These are phyloP conservation scores for Alternaria consortialis DNA, from an alignment of 2,329 filamentous ascomycete species.

Conservation along the genomic window DNA sequence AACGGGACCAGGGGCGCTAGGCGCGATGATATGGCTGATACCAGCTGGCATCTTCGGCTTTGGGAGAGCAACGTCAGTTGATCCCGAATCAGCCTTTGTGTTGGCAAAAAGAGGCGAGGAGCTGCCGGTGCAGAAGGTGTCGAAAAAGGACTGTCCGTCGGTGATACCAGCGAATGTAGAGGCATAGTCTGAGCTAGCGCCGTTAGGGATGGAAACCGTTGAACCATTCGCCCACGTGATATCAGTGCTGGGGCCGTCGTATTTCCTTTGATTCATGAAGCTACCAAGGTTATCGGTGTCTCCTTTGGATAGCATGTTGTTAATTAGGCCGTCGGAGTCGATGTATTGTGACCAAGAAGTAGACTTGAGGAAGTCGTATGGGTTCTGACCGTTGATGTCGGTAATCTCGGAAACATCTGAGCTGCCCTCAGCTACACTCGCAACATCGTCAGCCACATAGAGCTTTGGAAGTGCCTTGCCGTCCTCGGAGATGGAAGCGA, in stretches of 20 bases:
- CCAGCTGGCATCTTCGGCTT: background rate
- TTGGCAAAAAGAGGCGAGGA: constrained; percentile 6
- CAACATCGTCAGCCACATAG: constrained; percentile 37
- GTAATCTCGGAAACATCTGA: constrained; percentile 37
- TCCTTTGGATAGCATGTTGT: constrained; percentile 33
- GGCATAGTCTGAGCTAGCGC: constrained; percentile 22
- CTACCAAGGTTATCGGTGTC: constrained; percentile 29
- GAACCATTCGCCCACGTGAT: constrained; percentile 47
- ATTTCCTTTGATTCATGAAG: constrained; percentile 28
- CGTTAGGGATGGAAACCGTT: constrained; percentile 22
- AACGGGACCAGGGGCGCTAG: constrained; percentile 18
- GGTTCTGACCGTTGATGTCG: constrained; percentile 39
- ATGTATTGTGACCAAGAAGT: constrained; percentile 30
- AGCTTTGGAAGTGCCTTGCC: constrained; percentile 46
- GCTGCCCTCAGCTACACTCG: constrained; percentile 17
- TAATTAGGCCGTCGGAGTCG: constrained; percentile 34
- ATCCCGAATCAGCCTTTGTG: constrained; percentile 9
- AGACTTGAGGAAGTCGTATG: constrained; percentile 34
- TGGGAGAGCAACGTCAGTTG: background rate
- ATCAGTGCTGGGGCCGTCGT: constrained; percentile 35
- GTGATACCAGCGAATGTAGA: constrained; percentile 37
- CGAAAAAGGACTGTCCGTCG: constrained; percentile 51
- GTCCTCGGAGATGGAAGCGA: constrained; percentile 44
- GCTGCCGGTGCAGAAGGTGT: constrained; percentile 42
- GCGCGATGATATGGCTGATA: constrained; percentile 6